Evolutionary conservation across 345 rosid species (phyloP).

Genomic region (Sonneratia caseolaris): DNA sequence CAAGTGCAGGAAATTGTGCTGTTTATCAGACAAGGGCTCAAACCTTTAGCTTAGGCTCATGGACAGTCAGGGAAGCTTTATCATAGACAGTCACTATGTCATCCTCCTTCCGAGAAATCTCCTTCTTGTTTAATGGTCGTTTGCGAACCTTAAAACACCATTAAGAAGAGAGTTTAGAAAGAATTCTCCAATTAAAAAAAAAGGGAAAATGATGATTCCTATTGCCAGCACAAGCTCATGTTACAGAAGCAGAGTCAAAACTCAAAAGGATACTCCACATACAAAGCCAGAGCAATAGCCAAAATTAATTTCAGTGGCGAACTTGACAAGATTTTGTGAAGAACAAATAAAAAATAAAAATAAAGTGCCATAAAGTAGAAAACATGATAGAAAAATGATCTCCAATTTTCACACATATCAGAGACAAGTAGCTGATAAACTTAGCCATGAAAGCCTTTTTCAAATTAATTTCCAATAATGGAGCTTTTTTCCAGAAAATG

Average conservation of each 20-base stretch:
- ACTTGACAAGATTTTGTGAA: neutral
- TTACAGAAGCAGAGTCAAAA: neutral
- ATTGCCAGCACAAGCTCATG: neutral
- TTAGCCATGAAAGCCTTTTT: neutral
- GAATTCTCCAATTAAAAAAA: neutral
- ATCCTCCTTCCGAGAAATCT: slow-evolving; percentile 78
- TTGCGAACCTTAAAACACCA: slow-evolving; percentile 59
- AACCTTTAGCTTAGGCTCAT: slow-evolving; percentile 95
- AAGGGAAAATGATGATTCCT: neutral
- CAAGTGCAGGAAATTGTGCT: neutral
- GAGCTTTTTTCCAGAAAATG: neutral
- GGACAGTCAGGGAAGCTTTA: slow-evolving; percentile 60
- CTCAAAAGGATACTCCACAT: neutral
- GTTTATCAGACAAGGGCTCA: slow-evolving; percentile 8
- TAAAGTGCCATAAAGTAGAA: neutral
- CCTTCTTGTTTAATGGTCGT: slow-evolving; percentile 92
- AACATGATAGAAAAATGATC: neutral
- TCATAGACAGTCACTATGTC: slow-evolving; percentile 72
- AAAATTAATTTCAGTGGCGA: neutral
- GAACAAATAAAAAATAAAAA: neutral
- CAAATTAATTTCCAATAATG: neutral
- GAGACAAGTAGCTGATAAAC: neutral
- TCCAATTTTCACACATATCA: neutral
- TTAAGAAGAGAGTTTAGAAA: neutral
- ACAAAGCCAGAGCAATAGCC: neutral